Percentiles rank a stretch among this genome's conserved stretches.
phyloP scores from a whole-genome alignment of 805 yeast species.

The Candida sithepensis region DNA sequence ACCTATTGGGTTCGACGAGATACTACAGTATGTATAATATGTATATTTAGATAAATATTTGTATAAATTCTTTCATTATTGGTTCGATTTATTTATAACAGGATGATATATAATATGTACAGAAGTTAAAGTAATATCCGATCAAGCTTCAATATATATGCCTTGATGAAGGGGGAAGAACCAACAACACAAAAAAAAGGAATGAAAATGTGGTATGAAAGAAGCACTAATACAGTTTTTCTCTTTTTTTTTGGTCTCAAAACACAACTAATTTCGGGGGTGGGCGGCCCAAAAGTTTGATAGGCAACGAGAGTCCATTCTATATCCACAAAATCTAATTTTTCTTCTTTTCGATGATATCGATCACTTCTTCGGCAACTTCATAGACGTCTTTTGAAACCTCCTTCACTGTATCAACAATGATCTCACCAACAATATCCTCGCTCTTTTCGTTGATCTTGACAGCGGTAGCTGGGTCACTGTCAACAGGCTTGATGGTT shows the following conservation, averaged over 20 bases:
- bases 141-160: too few species aligned
- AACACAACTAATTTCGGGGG: too few species aligned
- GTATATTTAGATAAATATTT: background rate
- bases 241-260: too few species aligned
- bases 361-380: constrained; percentile 1
- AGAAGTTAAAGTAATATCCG: background rate
- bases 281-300: too few species aligned
- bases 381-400: constrained; percentile 7
- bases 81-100: background rate
- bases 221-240: too few species aligned
- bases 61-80: constrained; percentile 7
- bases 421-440: constrained; percentile 13
- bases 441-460: constrained; percentile 10
- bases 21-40: constrained; percentile 10
- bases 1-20: constrained; percentile 39
- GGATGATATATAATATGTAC: background rate
- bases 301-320: too few species aligned
- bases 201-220: background rate
- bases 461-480: constrained; percentile 14
- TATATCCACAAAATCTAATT: constrained; percentile 3
- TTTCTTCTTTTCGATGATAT: constrained; percentile 7
- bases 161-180: background rate
- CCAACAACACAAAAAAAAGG: background rate
- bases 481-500: constrained; percentile 13
- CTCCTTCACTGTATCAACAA: constrained; percentile 9